Base-by-base conservation (phyloP, 78 protist species). In the Dictyostelium intermedium region DNA sequence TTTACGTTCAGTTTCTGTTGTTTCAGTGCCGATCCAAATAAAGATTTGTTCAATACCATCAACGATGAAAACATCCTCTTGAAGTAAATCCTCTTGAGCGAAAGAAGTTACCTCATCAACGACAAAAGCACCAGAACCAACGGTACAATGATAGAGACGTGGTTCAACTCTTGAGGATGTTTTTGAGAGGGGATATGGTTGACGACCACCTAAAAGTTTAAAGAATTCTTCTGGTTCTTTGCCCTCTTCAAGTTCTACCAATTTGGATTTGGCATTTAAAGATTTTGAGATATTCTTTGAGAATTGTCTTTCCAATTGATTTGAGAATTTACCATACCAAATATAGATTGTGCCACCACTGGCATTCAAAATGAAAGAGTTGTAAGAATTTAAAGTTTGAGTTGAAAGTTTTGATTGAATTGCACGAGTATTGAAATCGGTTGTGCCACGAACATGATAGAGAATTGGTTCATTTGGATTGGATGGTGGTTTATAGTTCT, bases 11-110 rank as follows among this genome's bases (percentile, higher is more conserved):
- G 50, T 69, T 73, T 82, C 94, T 8, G 93, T 79, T 1, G 95
- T 85, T 9, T 91, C 91, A 16, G 66, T 61, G 4, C 97, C 97
- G 14, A 95, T 95, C 97, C 97, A 95, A 63, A 95, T 84, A 43
- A 56, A 95, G 5, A 95, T 41, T 9, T 85, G 83, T 23, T 82
- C 91, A 39, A 95, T 53, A n/a, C 93, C 93, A 56, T 95, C 97
- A 37, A 95, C 77, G 6, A 95, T 85, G 70, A 81, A 91, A 50
- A 95, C 97, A 81, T 95, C 97, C 39, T 95, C 97, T 32, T 70
- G 87, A 10, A 91, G 20, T 18, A 95, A 82, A 72, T 95, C 97
- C 37, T 95, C 97, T 79, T 95, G 97, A 7, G 94, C 91, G 20
- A 89, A 95, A 2, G 63, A 45, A 39, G 80, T 47, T 10, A 95